Base-by-base conservation (phyloP, 345 rosid species). In the Eucalyptus sp. region DNA sequence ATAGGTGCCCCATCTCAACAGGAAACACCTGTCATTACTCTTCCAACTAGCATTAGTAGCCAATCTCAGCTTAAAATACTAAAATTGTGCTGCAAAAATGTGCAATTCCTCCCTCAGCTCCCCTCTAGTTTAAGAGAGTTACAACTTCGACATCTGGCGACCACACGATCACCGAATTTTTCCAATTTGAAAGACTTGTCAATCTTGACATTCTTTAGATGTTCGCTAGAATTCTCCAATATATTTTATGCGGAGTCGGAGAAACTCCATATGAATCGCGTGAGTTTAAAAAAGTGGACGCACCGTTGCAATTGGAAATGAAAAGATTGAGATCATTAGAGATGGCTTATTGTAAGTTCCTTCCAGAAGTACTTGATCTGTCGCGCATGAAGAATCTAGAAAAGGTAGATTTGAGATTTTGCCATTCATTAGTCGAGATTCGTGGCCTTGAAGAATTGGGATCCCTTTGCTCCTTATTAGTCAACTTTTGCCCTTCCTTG, bases 141-240 rank as follows among this genome's bases (percentile, higher is more conserved):
- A 54, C 1, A 20, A 0, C 58, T 18, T 54, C 5, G 0, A 0
- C 0, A 0, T 18, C 1, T 54, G 4, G 2, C 0, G 0, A 54
- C 25, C 25, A 20, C 25, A 8, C 58, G 1, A 54, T 7, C 24
- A 17, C 24, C 25, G 0, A 25, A 52, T 52, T 52, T 52, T 52
- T 52, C 58, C 24, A 52, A 52, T 7, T 52, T 52, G 58, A 18
- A 52, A 52, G 10, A 18, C 58, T 52, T 52, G 58, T 52, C 58
- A 52, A 0, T 0, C 2, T 52, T 52, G 25, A 52, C 25, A 52
- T 52, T 52, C 58, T 0, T 3, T 52, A 0, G 1, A 18, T 52
- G 80, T 68, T 68, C 24, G 43, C 43, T 10, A 10, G 22, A 68
- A 68, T 15, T 68, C 0, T 68, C 80, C 1, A 3, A 43, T 0